Percentiles rank a stretch among this genome's conserved stretches.
Evolutionary conservation across 73 alveolate species (phyloP).

Genomic region (Breviolum minutum): DNA sequence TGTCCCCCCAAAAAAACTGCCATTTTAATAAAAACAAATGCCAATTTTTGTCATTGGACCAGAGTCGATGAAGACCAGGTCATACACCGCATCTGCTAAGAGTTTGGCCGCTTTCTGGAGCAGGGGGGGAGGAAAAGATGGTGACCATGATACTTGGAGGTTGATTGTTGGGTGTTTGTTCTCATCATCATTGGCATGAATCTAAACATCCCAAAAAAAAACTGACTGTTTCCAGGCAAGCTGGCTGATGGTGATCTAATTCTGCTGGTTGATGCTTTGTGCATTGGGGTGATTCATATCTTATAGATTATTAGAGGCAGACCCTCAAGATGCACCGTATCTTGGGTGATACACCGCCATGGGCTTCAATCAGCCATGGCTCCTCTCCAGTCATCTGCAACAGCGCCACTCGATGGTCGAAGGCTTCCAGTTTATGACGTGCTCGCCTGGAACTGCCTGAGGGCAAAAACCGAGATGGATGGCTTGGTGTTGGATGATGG

Average conservation of each 20-base stretch:
- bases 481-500: background rate
- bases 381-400: slow-evolving; percentile 53
- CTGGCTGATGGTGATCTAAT: no score
- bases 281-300: no score
- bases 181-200: background rate
- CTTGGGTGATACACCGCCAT: background rate
- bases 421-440: slow-evolving; percentile 27
- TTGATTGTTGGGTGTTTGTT: background rate
- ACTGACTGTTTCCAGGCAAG: background rate
- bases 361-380: background rate
- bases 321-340: background rate
- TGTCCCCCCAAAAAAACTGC: no score
- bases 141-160: background rate
- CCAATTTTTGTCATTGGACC: background rate
- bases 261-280: no score
- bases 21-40: background rate
- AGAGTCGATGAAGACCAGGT: slow-evolving; percentile 47
- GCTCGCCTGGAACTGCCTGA: background rate
- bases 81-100: background rate
- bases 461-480: no score
- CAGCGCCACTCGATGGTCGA: slow-evolving; percentile 1
- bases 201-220: background rate
- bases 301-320: background rate
- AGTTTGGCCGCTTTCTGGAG: slow-evolving; percentile 33
- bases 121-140: background rate